A percentile compares a stretch with the other conserved stretches of the same genome.
Conservation (phyloP, 2,329 filamentous ascomycete species). For the Knufia fluminis region DNA sequence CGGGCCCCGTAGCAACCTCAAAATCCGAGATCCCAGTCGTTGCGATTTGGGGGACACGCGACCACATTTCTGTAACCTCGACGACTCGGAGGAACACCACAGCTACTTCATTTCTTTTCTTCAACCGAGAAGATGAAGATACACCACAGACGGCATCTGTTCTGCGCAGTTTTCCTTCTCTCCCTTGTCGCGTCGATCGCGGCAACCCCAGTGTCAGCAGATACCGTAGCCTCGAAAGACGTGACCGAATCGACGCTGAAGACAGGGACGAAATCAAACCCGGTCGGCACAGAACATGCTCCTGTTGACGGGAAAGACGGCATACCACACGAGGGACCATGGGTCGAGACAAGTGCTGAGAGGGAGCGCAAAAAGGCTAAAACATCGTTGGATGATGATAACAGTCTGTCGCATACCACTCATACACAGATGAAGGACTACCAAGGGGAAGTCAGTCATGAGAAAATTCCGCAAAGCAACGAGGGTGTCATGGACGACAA, state of each 20-base stretch:
- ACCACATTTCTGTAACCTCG: background rate
- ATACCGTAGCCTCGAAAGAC: background rate
- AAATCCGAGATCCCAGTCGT: background rate
- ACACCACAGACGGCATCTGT: background rate
- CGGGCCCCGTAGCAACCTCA: background rate
- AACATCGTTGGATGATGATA: slow-evolving; percentile 23
- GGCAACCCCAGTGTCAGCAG: background rate
- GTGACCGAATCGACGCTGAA: background rate
- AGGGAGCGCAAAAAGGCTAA: slow-evolving; percentile 37
- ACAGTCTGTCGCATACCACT: slow-evolving; percentile 1
- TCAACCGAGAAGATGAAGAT: background rate
- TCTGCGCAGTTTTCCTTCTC: slow-evolving; percentile 3
- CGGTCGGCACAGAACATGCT: slow-evolving; percentile 60
- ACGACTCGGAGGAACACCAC: background rate
- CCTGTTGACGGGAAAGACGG: slow-evolving; percentile 90
- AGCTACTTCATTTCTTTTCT: background rate
- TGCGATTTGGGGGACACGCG: background rate
- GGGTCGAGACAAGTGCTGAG: slow-evolving; percentile 42
- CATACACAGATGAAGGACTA: slow-evolving; percentile 25
- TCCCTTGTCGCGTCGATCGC: background rate
- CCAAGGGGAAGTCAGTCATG: slow-evolving; percentile 27
- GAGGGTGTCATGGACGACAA: slow-evolving; percentile 92
- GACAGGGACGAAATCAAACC: slow-evolving; percentile 2
- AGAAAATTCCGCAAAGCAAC: slow-evolving; percentile 44
- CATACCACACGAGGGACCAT: slow-evolving; percentile 81